Base-by-base conservation (phyloP, 805 yeast species). In the Hanseniaspora hatyaiensis region DNA sequence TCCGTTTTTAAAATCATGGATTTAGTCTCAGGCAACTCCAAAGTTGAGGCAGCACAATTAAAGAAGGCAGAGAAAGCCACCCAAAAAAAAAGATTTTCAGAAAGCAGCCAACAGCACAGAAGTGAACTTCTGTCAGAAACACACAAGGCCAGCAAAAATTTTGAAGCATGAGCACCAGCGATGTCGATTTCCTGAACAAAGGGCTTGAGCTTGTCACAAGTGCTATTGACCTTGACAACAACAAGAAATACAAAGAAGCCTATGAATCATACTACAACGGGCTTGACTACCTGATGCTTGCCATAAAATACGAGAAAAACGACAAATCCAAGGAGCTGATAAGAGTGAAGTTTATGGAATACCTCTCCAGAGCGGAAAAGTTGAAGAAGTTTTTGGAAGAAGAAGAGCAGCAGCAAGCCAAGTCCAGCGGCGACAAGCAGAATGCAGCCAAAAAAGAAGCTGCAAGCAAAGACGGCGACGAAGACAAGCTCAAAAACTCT, bases 141-240 rank as follows among this genome's bases (percentile, higher is more conserved):
- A n/a, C n/a, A 36, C 15, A 23, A 23, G 19, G 4, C 3, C 13
- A 33, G 18, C 16, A 18, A 9, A 22, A 6, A 23, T 22, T 40
- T 16, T 6, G 18, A 8, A 16, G 18, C 15, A 23, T 26, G 29
- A 26, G 23, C n/a, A 66, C 63, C 67, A 67, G 71, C 38, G 67
- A 79, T 6, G 74, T 75, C 9, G 95, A 89, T 59, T 89, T 89
- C 62, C 72, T 92, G 34, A 79, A 82, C 51, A 92, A 92, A 61
- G 98, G 96, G n/a, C 87, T 92, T 20, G 96, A 87, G 53, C 72
- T 87, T 31, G 94, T 92, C 16, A 94, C 87, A 60, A 82, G 81
- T 63, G 98, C 98, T 20, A 87, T 92, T 48, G 96, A 87, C 61
- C 86, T 94, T 5, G 98, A 92, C 61, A 78, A 85, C 15, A 87